These are phyloP conservation scores for Melastoma malabathricum DNA, from an alignment of 345 rosid species.

Conservation along the genomic window DNA sequence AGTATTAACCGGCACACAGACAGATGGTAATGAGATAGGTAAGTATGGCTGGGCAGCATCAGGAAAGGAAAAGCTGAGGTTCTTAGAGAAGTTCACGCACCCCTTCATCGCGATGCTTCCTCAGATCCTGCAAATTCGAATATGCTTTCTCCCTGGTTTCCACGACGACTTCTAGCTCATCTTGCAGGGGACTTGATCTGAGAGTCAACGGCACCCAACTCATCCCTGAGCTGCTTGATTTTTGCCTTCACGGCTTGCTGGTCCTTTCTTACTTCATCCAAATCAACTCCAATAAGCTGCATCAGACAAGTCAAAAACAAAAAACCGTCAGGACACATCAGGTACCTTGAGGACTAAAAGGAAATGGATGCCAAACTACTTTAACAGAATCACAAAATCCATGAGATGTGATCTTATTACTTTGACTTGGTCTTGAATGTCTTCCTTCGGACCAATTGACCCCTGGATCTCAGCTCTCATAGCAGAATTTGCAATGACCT, in stretches of 20 bases:
- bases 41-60: no score
- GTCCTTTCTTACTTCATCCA: constrained; percentile 85
- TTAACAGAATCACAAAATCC: background rate
- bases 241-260: constrained; percentile 53
- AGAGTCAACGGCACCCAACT: constrained; percentile 36
- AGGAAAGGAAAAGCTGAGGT: no score
- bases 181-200: constrained; percentile 46
- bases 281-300: constrained; percentile 78
- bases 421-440: constrained; percentile 83
- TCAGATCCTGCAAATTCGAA: constrained; percentile 38
- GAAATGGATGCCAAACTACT: no score
- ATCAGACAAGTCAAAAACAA: constrained; percentile 7
- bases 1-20: background rate
- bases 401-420: constrained; percentile 28
- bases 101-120: constrained; percentile 57
- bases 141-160: constrained; percentile 53
- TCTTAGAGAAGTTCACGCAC: constrained; percentile 19
- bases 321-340: background rate
- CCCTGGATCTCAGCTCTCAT: constrained; percentile 76
- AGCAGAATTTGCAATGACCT: constrained; percentile 76
- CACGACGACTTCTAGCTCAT: constrained; percentile 31
- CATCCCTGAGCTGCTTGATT: constrained; percentile 37
- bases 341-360: background rate
- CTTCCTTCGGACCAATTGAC: constrained; percentile 76
- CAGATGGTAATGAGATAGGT: background rate